Evolutionary conservation across 495 filamentous ascomycete genomes (phyloP).

Genomic region (Trichoderma orchidacearum): DNA sequence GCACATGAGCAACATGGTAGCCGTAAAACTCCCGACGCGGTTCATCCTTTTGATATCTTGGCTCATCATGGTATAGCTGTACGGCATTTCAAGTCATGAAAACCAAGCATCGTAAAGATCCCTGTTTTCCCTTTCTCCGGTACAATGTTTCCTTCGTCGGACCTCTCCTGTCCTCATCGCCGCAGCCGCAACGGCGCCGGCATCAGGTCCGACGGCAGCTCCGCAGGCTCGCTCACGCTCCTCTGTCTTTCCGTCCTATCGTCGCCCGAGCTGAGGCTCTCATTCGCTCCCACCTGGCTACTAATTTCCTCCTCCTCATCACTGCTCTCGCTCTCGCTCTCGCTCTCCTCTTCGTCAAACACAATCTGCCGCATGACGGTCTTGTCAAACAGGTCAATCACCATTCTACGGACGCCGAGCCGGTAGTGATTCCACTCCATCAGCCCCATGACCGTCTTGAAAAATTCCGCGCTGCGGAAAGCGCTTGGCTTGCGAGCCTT

Average conservation of each 20-base stretch:
- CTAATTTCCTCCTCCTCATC: constrained; percentile 3
- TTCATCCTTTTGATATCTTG: too few relatives aligned
- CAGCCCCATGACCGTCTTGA: constrained; percentile 68
- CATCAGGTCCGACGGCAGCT: constrained; percentile 4
- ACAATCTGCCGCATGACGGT: constrained; percentile 72
- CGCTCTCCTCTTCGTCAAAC: constrained; percentile 33
- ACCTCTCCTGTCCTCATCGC: not conserved
- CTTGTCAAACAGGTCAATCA: constrained; percentile 89
- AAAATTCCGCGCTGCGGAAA: constrained; percentile 65
- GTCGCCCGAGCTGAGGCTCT: constrained; percentile 20
- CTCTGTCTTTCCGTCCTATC: constrained; percentile 37
- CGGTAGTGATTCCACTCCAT: constrained; percentile 88
- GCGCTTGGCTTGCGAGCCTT: constrained; percentile 38
- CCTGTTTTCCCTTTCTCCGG: too few relatives aligned
- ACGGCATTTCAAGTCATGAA: too few relatives aligned
- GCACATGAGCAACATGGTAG: too few relatives aligned
- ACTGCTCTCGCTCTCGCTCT: not conserved
- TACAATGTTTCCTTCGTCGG: too few relatives aligned
- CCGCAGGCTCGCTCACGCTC: constrained; percentile 34
- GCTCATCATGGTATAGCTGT: too few relatives aligned
- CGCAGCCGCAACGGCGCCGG: not conserved
- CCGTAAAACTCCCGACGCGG: too few relatives aligned
- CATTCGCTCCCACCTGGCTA: constrained; percentile 6
- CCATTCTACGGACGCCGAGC: constrained; percentile 68
- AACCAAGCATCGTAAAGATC: too few relatives aligned